Base-by-base conservation (phyloP, 225 moss, liverwort and hornwort genomes). In the Lunularia cruciata region DNA sequence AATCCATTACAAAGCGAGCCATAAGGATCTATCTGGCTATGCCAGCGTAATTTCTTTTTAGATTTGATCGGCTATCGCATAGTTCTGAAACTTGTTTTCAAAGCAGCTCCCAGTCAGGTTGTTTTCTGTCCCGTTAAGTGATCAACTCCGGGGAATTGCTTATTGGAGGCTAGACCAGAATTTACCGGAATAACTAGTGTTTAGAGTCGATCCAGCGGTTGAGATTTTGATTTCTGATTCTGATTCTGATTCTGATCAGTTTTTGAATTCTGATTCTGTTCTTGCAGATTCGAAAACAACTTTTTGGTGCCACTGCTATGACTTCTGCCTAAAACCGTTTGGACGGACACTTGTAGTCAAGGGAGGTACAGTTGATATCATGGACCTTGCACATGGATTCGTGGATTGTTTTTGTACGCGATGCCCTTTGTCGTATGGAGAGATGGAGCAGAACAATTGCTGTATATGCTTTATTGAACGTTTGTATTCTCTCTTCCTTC, bases 201-300 rank as follows among this genome's bases (percentile, higher is more conserved):
- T n/a, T n/a, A n/a, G n/a, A n/a, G n/a, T n/a, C n/a, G n/a, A n/a
- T n/a, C n/a, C n/a, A n/a, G n/a, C n/a, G n/a, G n/a, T n/a, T n/a
- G n/a, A 30, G 32, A 5, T 19, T 2, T 14, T 18, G 8, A 5
- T 22, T 14, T 62, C 61, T 23, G 22, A 25, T 2, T 19, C n/a
- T n/a, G n/a, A n/a, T 19, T 28, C 60, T 16, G 11, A 31, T 16
- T 46, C 14, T 4, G 16, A 65, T 26, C 26, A 30, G 8, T 0
- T 49, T 11, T 27, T 57, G 20, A 16, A 34, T 16, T 27, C 18
- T 65, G 19, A 8, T 31, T 14, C 9, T 19, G 27, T 55, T 12
- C 5, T 35, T 72, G 72, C 72, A 72, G 77, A 81, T 81, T 53
- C 73, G 77, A 65, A 81, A 77, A 67, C 77, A 70, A n/a, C 77